Conservation (phyloP, 805 yeast species). For the Spencermartinsiella europaea region DNA sequence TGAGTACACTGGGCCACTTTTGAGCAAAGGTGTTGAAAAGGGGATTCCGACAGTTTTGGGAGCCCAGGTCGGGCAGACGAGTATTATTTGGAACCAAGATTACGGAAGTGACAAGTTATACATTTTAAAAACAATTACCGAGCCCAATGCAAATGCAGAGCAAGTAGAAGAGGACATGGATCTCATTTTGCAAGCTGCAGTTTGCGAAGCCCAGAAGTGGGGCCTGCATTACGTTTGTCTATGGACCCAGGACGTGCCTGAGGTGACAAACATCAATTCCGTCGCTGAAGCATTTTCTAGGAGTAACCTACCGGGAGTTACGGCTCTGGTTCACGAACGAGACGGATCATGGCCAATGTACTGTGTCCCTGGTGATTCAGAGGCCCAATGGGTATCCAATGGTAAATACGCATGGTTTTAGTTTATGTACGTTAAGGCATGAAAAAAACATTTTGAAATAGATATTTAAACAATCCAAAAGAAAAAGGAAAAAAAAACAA, state of each 20-base stretch:
- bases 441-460: too few relatives aligned
- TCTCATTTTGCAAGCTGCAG: constrained; percentile 18
- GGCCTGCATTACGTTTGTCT: constrained; percentile 29
- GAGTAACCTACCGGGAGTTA: neutral
- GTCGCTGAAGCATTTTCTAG: neutral
- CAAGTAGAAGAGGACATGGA: constrained; percentile 32
- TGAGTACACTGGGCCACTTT: constrained; percentile 17
- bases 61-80: constrained; percentile 16
- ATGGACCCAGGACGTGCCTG: constrained; percentile 40
- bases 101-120: constrained; percentile 19
- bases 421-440: too few relatives aligned
- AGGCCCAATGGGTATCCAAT: constrained; percentile 38
- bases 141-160: constrained; percentile 10
- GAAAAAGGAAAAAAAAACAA: too few relatives aligned
- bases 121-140: constrained; percentile 18
- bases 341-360: constrained; percentile 36
- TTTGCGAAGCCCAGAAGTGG: constrained; percentile 31
- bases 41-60: constrained; percentile 23
- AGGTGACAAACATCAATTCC: neutral
- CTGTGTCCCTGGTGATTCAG: constrained; percentile 23
- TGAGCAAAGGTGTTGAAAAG: constrained; percentile 7
- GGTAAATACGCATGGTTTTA: constrained; percentile 49
- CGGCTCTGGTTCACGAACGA: constrained; percentile 9
- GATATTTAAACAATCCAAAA: too few relatives aligned
- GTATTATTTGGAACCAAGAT: constrained; percentile 27